phyloP scores from a whole-genome alignment of 73 alveolate species.

The Stentor roeselii region DNA sequence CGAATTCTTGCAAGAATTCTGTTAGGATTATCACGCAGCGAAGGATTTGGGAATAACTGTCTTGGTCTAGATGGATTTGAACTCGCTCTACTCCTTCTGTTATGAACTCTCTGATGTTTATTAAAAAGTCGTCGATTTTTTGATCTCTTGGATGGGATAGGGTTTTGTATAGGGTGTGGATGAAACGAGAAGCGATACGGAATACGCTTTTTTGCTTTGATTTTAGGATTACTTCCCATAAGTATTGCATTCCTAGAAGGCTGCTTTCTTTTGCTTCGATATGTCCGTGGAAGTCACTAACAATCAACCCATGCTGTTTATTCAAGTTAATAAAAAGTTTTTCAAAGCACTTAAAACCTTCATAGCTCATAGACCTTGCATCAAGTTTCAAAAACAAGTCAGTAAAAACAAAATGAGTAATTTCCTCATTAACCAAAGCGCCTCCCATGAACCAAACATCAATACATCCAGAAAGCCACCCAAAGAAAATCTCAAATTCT shows the following conservation, averaged over 20 bases:
- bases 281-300: conserved; percentile 36
- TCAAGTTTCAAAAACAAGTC: conserved; percentile 54
- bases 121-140: conserved; percentile 52
- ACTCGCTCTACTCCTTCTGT: conserved; percentile 35
- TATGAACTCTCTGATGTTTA: conserved; percentile 50
- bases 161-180: conserved; percentile 51
- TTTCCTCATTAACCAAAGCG: conserved; percentile 48
- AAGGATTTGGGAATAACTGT: conserved; percentile 47
- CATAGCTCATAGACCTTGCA: conserved; percentile 40
- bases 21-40: conserved; percentile 40
- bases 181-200: conserved; percentile 42
- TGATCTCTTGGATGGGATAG: conserved; percentile 34
- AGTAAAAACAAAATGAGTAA: conserved; percentile 47
- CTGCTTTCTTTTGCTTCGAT: conserved; percentile 53
- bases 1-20: conserved; percentile 63
- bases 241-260: conserved; percentile 55
- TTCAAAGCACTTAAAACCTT: conserved; percentile 55
- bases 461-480: conserved; percentile 44
- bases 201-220: conserved; percentile 46
- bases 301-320: conserved; percentile 51
- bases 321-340: conserved; percentile 45
- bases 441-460: conserved; percentile 21
- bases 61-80: conserved; percentile 28
- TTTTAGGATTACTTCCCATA: conserved; percentile 62
- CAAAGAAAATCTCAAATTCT: conserved; percentile 51